These are phyloP conservation scores for Plasmodium coatneyi DNA, from an alignment of 169 alveolate genomes.

Conservation along the genomic window DNA sequence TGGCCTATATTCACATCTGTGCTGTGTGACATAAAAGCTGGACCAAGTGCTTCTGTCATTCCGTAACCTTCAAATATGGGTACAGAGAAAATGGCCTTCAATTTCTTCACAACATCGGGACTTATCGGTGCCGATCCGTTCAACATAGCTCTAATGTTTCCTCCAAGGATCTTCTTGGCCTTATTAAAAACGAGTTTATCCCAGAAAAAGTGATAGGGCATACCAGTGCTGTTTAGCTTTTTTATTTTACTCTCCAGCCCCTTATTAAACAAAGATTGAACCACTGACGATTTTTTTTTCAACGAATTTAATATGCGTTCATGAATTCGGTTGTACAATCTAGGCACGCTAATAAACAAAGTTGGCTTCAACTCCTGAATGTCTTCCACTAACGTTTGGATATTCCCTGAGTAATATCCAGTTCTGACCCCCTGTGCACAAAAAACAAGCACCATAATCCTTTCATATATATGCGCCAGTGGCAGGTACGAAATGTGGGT, in stretches of 20 bases:
- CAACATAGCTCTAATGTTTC: slow-evolving; percentile 88
- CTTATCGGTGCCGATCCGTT: slow-evolving; percentile 93
- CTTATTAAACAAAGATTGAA: slow-evolving; percentile 83
- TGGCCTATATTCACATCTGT: slow-evolving; percentile 82
- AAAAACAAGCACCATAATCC: slow-evolving; percentile 83
- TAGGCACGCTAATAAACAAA: slow-evolving; percentile 95
- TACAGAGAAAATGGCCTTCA: slow-evolving; percentile 86
- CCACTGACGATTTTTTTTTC: slow-evolving; percentile 78
- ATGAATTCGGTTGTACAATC: slow-evolving; percentile 92
- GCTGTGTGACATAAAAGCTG: slow-evolving; percentile 82
- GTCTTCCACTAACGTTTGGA: slow-evolving; percentile 92
- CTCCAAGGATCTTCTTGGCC: slow-evolving; percentile 92
- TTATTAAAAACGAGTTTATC: slow-evolving; percentile 87
- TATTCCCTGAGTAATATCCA: slow-evolving; percentile 94
- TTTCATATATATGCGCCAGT: slow-evolving; percentile 96
- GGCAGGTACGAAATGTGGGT: slow-evolving; percentile 94
- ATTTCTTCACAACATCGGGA: slow-evolving; percentile 86
- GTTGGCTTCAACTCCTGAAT: slow-evolving; percentile 94
- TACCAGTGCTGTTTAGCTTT: slow-evolving; percentile 73
- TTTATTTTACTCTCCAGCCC: slow-evolving; percentile 81
- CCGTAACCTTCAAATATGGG: slow-evolving; percentile 95
- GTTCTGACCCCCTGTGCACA: slow-evolving; percentile 84
- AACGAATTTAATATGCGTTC: slow-evolving; percentile 88
- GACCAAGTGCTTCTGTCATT: slow-evolving; percentile 94
- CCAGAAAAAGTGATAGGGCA: slow-evolving; percentile 80